Conservation (phyloP, 1,284 basidiomycete species). For the Cryptococcus jaspeensis region DNA sequence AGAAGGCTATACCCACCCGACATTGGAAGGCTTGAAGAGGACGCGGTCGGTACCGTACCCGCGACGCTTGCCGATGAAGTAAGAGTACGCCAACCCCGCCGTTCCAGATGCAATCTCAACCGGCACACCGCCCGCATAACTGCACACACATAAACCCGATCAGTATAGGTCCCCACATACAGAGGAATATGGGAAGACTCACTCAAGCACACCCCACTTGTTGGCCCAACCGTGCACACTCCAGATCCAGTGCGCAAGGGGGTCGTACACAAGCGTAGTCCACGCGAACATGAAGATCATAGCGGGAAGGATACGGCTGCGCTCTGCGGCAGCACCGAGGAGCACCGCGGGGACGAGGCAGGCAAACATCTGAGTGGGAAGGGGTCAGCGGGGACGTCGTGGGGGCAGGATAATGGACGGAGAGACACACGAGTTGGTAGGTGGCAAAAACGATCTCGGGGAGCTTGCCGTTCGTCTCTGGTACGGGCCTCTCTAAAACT, state of each 20-base stretch:
- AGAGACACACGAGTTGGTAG: constrained; percentile 64
- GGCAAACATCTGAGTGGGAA: constrained; percentile 41
- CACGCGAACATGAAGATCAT: constrained; percentile 85
- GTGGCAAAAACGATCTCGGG: constrained; percentile 67
- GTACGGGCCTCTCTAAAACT: constrained; percentile 73
- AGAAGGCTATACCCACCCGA: constrained; percentile 56
- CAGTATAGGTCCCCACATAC: neutral
- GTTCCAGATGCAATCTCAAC: constrained; percentile 91
- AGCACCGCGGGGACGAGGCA: constrained; percentile 57
- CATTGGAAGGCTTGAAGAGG: constrained; percentile 91
- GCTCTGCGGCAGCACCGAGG: constrained; percentile 72
- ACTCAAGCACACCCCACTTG: constrained; percentile 88
- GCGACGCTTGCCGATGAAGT: constrained; percentile 57
- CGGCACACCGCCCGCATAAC: constrained; percentile 72
- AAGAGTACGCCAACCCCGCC: constrained; percentile 80
- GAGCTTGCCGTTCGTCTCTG: constrained; percentile 59
- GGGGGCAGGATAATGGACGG: constrained; percentile 53
- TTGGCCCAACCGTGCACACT: constrained; percentile 77
- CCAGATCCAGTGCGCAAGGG: constrained; percentile 77
- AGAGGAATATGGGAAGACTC: constrained; percentile 9
- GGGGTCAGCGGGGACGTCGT: neutral
- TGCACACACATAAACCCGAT: constrained; percentile 2
- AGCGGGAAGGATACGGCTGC: constrained; percentile 80
- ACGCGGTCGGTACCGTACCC: constrained; percentile 74
- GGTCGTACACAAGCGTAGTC: constrained; percentile 64